A percentile compares a stretch with the other conserved stretches of the same genome.
phyloP scores from a whole-genome alignment of 352 stramenopile species.

The Pythium vanterpoolii region DNA sequence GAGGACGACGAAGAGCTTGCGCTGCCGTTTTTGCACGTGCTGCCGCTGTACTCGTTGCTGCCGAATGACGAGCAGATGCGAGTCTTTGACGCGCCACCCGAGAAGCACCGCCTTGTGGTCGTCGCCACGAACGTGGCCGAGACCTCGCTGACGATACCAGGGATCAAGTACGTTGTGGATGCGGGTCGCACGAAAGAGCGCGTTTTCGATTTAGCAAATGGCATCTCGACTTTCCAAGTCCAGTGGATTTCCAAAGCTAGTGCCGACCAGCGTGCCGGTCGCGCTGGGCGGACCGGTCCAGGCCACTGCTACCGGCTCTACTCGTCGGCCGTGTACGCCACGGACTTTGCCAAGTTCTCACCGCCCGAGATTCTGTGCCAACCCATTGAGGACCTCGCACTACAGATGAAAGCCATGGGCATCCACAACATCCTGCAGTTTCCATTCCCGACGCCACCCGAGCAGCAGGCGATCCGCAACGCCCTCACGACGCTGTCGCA shows the following conservation, averaged over 20 bases:
- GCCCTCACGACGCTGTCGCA: constrained; percentile 86
- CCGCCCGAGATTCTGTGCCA: constrained; percentile 88
- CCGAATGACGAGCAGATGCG: constrained; percentile 95
- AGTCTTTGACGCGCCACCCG: constrained; percentile 83
- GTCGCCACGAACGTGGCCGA: constrained; percentile 98
- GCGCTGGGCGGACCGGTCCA: constrained; percentile 93
- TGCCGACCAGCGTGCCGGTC: constrained; percentile 90
- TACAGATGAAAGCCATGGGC: constrained; percentile 98
- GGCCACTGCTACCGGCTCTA: constrained; percentile 99
- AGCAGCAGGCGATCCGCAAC: constrained; percentile 80
- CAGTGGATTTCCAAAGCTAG: constrained; percentile 87
- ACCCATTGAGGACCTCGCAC: constrained; percentile 95
- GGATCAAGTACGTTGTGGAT: constrained; percentile 97
- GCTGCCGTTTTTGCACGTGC: constrained; percentile 85
- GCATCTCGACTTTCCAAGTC: constrained; percentile 94
- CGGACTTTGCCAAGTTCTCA: constrained; percentile 91
- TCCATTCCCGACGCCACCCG: constrained; percentile 95
- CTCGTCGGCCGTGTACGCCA: constrained; percentile 94
- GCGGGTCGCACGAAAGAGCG: constrained; percentile 94
- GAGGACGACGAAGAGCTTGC: constrained; percentile 62
- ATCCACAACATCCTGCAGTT: constrained; percentile 95
- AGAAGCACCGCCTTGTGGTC: constrained; percentile 92
- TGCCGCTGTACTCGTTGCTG: constrained; percentile 97
- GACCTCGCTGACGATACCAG: constrained; percentile 95
- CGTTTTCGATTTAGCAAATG: constrained; percentile 91